phyloP scores from a whole-genome alignment of 2,329 filamentous ascomycete species.

The Coniochaeta hoffmannii region DNA sequence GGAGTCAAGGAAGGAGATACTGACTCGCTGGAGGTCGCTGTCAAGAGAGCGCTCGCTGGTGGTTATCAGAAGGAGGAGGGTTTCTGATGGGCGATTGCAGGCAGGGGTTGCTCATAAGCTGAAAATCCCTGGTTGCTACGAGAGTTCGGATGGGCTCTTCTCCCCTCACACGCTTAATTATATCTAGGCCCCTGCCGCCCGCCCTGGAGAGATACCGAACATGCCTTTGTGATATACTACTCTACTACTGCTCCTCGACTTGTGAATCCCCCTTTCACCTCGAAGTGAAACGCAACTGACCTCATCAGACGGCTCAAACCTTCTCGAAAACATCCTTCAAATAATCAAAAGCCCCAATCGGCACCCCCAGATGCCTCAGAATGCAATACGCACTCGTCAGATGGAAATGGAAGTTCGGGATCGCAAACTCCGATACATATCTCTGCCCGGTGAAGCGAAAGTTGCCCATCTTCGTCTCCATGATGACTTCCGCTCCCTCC shows the following conservation, averaged over 20 bases:
- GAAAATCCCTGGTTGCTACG: no score
- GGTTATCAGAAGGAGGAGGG: conserved; percentile 10
- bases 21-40: conserved; percentile 38
- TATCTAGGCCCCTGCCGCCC: no score
- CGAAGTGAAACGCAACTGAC: no score
- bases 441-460: conserved; percentile 9
- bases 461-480: conserved; percentile 20
- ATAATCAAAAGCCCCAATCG: conserved; percentile 45
- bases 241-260: no score
- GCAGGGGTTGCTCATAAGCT: no score
- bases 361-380: conserved; percentile 42
- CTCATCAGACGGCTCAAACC: background rate
- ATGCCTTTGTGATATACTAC: no score
- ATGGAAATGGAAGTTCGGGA: conserved; percentile 52
- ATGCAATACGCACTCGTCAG: conserved; percentile 43
- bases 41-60: conserved; percentile 16
- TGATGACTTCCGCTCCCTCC: conserved; percentile 28
- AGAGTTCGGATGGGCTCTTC: no score
- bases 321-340: conserved; percentile 18
- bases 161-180: no score
- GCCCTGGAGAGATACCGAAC: no score
- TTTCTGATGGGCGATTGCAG: background rate
- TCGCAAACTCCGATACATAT: conserved; percentile 33
- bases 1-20: conserved; percentile 38
- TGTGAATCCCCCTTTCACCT: no score